Base-by-base conservation (phyloP, 2,329 filamentous ascomycete genomes). In the Scytalidium sp. region DNA sequence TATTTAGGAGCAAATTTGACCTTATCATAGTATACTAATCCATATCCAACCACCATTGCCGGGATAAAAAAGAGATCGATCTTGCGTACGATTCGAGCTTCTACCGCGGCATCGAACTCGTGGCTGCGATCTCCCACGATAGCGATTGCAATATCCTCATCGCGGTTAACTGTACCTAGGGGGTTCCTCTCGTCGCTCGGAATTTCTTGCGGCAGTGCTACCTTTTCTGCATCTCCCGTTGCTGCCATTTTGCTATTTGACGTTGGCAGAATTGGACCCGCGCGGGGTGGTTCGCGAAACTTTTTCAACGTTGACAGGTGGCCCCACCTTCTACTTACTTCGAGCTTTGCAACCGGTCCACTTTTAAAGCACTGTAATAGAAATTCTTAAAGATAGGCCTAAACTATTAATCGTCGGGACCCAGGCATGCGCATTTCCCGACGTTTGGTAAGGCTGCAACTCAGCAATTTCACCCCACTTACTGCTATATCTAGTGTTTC, bases 11-110 rank as follows among this genome's bases (percentile, higher is more conserved):
- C 15, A 19, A 46, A 43, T 46, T 56, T 21, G 56, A 78, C 76
- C 64, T 87, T 88, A 64, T 88, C 84, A 62, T 86, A 87, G 66
- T 87, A 87, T 0, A 87, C 83, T 27, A 88, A 70, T 2, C 84
- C 83, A 66, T 87, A 82, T 3, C 79, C 79, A 58, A 84, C 60
- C 19, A 79, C 73, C 84, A 88, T 88, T 11, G 80, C 76, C 0
- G 85, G 85, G 27, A 88, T 85, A 42, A 88, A 66, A 54, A 84
- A 84, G 55, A 73, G 67, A 58, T 88, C 85, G 46, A 87, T 86
- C 68, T 87, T 88, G 43, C 80, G 71, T 20, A 87, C 66, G 8
- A 85, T 83, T 43, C 78, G 74, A 17, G 71, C 74, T 50, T 78
- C 78, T 1, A 82, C 65, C 0, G 64, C 69, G 0, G 79, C 76